Percentiles rank a stretch among this genome's conserved stretches.
These are phyloP conservation scores for Coemansia sp. DNA, from an alignment of 192 early-diverging fungal genomes.

Conservation along the genomic window DNA sequence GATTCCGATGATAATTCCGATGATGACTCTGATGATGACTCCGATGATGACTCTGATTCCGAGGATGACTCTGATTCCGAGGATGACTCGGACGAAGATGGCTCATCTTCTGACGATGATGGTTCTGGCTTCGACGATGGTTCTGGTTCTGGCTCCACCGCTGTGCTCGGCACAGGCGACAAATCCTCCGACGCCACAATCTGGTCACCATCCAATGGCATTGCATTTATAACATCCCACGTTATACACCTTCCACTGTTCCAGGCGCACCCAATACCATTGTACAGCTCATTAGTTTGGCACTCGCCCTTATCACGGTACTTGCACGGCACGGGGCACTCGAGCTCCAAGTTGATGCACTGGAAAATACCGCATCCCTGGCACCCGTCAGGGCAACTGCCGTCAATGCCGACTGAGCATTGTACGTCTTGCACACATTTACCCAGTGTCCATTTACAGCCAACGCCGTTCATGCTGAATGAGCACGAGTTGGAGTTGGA, in stretches of 20 bases:
- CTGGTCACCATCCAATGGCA: conserved; percentile 3
- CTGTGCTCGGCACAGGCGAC: conserved; percentile 3
- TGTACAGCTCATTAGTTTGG: conserved; percentile 14
- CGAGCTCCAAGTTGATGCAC: conserved; percentile 26
- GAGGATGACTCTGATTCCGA: background rate
- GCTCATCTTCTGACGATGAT: background rate
- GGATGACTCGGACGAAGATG: background rate
- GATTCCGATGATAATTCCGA: background rate
- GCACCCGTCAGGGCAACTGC: conserved; percentile 29
- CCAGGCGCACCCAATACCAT: conserved; percentile 36
- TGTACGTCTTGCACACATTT: conserved; percentile 33
- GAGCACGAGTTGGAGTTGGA: conserved; percentile 12
- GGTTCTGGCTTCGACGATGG: background rate
- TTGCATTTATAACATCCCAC: conserved; percentile 21
- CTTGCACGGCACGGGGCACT: conserved; percentile 30
- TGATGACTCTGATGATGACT: conserved; percentile 2
- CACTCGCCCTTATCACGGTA: conserved; percentile 10
- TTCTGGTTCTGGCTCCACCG: background rate
- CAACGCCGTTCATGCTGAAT: conserved; percentile 35
- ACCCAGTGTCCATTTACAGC: conserved; percentile 31
- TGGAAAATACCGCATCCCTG: conserved; percentile 29
- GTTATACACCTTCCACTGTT: conserved; percentile 16
- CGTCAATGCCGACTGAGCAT: conserved; percentile 14
- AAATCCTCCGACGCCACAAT: conserved; percentile 13
- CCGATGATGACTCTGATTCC: background rate